Evolutionary conservation across 345 rosid species (phyloP), one percentile per base, ranked within the genome.

Genomic region (Cardamine resedifolia): DNA sequence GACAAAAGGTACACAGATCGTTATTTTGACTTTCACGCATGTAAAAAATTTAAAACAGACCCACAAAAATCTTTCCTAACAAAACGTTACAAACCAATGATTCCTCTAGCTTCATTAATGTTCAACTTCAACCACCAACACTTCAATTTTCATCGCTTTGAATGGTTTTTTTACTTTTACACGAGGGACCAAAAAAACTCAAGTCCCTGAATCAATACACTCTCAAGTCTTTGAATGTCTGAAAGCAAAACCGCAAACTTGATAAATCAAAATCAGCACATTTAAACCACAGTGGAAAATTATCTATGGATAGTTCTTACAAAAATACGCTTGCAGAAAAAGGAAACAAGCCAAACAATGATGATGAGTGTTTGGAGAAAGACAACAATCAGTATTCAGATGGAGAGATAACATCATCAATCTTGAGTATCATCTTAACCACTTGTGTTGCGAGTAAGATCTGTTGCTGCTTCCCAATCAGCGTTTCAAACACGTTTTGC

Each of bases 381-480:
- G 57, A 51, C 5, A n/a, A 14, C 26, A n/a, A 63, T 88, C 76
- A 92, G 79, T 77, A 90, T 2, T 91, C 88, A 1, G 87, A 75
- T 1, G 94, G 92, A 14, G 95, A 83, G 64, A 94, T 91, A 44
- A 94, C 97, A 72, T 94, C 97, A 10, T 94, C 98, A 15, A 89
- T 94, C 80, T 94, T 94, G 62, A 94, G 61, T 12, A 91, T 88
- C 98, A 94, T 91, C 82, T 94, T 94, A 39, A 94, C 92, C 18
- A 94, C 97, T 76, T 94, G 97, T 15, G 97, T 94, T 20, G 98
- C 97, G 20, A 91, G 88, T 36, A 91, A 77, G 48, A 91, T 86
- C 89, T 94, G 97, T 73, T 89, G 96, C 75, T 91, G 91, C 85
- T 91, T 91, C 51, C 95, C 95, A 2, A 91, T 94, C 80, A 89